Evolutionary conservation across 2,329 filamentous ascomycete genomes (phyloP), one percentile per base, ranked within the genome.

Genomic region (Arachnopeziza araneosa): DNA sequence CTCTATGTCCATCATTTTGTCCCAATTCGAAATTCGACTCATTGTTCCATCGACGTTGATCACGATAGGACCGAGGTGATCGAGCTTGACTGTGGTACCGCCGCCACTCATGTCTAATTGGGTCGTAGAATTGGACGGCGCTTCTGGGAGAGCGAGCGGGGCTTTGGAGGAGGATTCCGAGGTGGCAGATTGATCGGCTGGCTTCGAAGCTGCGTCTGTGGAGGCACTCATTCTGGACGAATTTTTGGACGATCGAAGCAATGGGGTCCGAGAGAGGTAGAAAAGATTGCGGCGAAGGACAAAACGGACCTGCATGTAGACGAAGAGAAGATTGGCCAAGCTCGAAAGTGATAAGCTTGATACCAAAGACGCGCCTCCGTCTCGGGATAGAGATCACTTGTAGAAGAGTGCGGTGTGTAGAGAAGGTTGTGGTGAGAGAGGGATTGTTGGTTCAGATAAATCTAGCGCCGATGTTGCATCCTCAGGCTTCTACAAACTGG

Each of bases 21-120:
- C 78, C 89, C 89, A 93, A 72, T 93, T 92, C 44, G 80, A 75
- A 67, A 93, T 89, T 36, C 88, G 81, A 59, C 85, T 85, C 66
- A 91, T 73, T 9, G 86, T 86, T 22, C 89, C 89, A 72, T 93
- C 87, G 62, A 79, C 77, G 72, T 91, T 89, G 58, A 92, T 85
- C 1, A 93, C 88, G 67, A 92, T 78, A 1, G 89, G 89, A 0
- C 89, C 89, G 24, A 92, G 76, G 62, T 84, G 80, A 69, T 90
- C 87, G 9, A 92, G 80, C 55, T 80, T 83, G 51, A 89, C 71
- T 17, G 74, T 59, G 55, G 71, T 71, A 57, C 71, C 70, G 55
- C 63, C 63, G 17, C 50, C 58, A 22, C 60, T 65, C 50, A 68
- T 60, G 50, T 68, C 66, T 8, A 68, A 30, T 30, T 30, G 50